Percentiles rank a stretch among this genome's conserved stretches.
phyloP scores from a whole-genome alignment of 2,329 filamentous ascomycete species.

The Fusarium abutilonis region DNA sequence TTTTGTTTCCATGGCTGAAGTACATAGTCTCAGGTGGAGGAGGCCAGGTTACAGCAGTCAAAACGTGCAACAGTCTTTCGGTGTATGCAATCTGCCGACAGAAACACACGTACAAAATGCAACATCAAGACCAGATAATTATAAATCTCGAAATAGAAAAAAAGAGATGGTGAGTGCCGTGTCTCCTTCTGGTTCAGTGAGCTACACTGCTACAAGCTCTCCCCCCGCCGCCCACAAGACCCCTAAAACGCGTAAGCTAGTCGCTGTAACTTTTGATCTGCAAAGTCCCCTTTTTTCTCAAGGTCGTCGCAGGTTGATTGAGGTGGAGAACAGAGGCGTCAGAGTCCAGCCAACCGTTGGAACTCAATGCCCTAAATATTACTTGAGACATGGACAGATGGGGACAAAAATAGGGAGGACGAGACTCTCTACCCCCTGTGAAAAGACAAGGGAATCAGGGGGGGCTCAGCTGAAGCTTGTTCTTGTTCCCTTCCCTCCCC shows the following conservation, averaged over 20 bases:
- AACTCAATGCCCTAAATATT: constrained; percentile 7
- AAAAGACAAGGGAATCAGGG: constrained; percentile 23
- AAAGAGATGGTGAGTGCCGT: too few relatives aligned
- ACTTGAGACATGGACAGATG: constrained; percentile 17
- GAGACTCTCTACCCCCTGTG: neutral
- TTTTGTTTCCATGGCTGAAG: constrained; percentile 1
- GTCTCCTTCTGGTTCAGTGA: too few relatives aligned
- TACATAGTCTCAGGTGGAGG: neutral
- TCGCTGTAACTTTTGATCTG: too few relatives aligned
- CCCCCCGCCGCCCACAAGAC: neutral
- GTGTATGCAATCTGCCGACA: too few relatives aligned
- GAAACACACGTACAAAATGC: too few relatives aligned
- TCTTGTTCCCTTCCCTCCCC: neutral
- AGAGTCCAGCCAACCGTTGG: constrained; percentile 19
- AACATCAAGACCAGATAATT: too few relatives aligned
- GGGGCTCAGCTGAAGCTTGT: too few relatives aligned
- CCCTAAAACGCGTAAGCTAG: neutral
- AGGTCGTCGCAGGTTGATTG: constrained; percentile 19
- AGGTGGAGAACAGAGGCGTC: constrained; percentile 27
- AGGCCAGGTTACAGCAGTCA: neutral
- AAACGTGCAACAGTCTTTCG: neutral
- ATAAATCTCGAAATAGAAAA: too few relatives aligned
- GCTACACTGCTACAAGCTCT: too few relatives aligned
- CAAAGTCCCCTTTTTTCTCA: constrained; percentile 8
- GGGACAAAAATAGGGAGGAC: constrained; percentile 18